phyloP scores from a whole-genome alignment of 2,329 filamentous ascomycete species.

The Hymenoscyphus scutula region DNA sequence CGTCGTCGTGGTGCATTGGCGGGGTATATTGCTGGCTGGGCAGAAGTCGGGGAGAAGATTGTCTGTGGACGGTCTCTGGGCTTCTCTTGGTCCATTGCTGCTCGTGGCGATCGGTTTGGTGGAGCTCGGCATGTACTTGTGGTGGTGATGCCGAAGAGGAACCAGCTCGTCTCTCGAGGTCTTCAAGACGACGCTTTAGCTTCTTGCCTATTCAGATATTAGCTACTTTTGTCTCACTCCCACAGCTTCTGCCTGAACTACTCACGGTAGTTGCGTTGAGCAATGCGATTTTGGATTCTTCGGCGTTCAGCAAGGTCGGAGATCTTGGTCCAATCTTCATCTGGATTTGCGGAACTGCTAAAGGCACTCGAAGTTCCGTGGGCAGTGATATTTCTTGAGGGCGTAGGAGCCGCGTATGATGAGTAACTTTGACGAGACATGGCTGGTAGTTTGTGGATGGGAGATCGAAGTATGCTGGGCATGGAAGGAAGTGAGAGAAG shows the following conservation, averaged over 20 bases:
- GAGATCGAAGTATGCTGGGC: slow-evolving; percentile 15
- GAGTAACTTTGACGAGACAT: slow-evolving; percentile 36
- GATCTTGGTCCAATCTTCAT: slow-evolving; percentile 99
- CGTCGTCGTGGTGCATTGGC: slow-evolving; percentile 60
- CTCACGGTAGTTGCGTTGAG: slow-evolving; percentile 94
- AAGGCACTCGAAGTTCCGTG: slow-evolving; percentile 91
- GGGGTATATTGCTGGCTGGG: slow-evolving; percentile 61
- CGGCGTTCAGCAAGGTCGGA: slow-evolving; percentile 92
- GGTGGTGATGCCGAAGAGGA: slow-evolving; percentile 56
- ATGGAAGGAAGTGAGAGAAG: too few relatives aligned
- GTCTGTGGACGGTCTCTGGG: slow-evolving; percentile 37
- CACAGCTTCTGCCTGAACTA: slow-evolving; percentile 28
- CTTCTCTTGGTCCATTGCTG: slow-evolving; percentile 31
- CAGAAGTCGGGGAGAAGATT: slow-evolving; percentile 41
- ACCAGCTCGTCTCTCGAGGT: slow-evolving; percentile 76
- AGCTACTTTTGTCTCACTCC: slow-evolving; percentile 16
- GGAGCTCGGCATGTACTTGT: slow-evolving; percentile 48
- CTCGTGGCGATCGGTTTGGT: slow-evolving; percentile 37
- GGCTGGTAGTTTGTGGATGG: slow-evolving; percentile 23
- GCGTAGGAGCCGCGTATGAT: slow-evolving; percentile 31
- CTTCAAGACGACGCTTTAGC: slow-evolving; percentile 85
- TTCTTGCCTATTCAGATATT: slow-evolving; percentile 68
- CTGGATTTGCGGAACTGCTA: slow-evolving; percentile 88
- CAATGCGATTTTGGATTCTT: slow-evolving; percentile 95
- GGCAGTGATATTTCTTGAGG: slow-evolving; percentile 61